Base-by-base conservation (phyloP, 2,329 filamentous ascomycete genomes). In the Dactylonectria estremocensis region DNA sequence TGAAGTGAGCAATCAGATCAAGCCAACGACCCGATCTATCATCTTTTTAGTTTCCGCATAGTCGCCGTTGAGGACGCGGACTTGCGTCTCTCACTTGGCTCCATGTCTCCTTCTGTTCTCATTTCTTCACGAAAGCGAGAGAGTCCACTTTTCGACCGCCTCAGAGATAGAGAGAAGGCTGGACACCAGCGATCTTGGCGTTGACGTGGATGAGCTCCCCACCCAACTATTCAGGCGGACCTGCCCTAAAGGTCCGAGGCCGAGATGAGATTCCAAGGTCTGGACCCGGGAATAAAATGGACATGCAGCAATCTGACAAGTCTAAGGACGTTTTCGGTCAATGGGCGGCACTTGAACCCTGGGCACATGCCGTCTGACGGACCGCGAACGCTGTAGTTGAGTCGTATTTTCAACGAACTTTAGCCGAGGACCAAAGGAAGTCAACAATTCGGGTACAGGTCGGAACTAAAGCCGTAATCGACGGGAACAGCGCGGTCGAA, bases 271-370 rank as follows among this genome's bases (percentile, higher is more conserved):
- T 52, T 66, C 45, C 69, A 35, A 43, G 37, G 37, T 52, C 40
- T 63, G 40, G 50, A 5, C 7, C 35, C 73, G 73, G 73, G 64
- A 76, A 76, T 75, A 75, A 71, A 40, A 61, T 69, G 72, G 72
- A 54, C 9, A 43, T 76, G 72, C 61, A 48, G 33, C 57, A 55
- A 60, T 31, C 53, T 40, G 64, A 50, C 49, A 63, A 46, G 53
- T 67, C 58, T 56, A 60, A 67, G 40, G 28, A 53, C 8, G 37
- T 31, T 14, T 54, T 67, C 24, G 70, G 62, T 61, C 72, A 66
- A 72, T 61, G 54, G 63, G 45, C 50, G 56, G 66, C 49, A 67
- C 57, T 65, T 67, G 55, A 22, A 59, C 20, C 59, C 64, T 56
- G 64, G 55, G 33, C 20, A 24, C 11, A 37, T 35, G 58, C 40